Evolutionary conservation across 2,329 filamentous ascomycete genomes (phyloP), one percentile per base, ranked within the genome.

Genomic region (Penicillium sp.): DNA sequence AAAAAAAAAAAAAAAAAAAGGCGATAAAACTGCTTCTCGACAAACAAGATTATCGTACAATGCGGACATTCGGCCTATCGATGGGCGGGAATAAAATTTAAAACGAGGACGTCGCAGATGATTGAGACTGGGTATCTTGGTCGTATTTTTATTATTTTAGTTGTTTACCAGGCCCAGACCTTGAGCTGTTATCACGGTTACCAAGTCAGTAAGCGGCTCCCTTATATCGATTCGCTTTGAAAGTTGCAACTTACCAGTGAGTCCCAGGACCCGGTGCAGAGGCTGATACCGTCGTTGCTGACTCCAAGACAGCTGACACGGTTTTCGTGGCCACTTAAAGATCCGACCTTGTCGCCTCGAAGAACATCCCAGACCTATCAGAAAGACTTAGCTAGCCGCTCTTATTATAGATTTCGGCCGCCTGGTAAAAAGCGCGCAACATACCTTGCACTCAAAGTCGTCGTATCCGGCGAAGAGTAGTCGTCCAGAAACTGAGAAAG

Each of bases 211-310:
- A 61, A 30, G 13, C 48, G 30, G 49, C 29, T 13, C 3, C 13
- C 7, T 19, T 19, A 41, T 13, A 13, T 13, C 9, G 49, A 29
- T 46, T 46, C 19, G 21, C 30, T 15, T 11, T 6, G 11, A 26
- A 26, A 23, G 23, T 21, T 23, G 8, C 7, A 48, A 86, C 92
- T 83, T 87, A 98, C 95, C 85, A 97, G 86, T 74, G 95, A 97
- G 83, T 99, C 95, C 95, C 95, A 99, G 70, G 95, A 99, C 79
- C 95, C 95, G 75, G 95, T 99, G 87, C 95, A 98, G 83, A 99
- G 85, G 84, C 94, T 98, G 83, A 98, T 97, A 66, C 94, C 95
- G 76, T 99, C 95, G 79, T 98, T 98, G 85, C 94, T 98, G 72
- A 99, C 95, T 69, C 95, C 95, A 76, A 99, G 84, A 81, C 95